Evolutionary conservation across 805 yeast species (phyloP).

Genomic region (Saccharomycopsis olivae): DNA sequence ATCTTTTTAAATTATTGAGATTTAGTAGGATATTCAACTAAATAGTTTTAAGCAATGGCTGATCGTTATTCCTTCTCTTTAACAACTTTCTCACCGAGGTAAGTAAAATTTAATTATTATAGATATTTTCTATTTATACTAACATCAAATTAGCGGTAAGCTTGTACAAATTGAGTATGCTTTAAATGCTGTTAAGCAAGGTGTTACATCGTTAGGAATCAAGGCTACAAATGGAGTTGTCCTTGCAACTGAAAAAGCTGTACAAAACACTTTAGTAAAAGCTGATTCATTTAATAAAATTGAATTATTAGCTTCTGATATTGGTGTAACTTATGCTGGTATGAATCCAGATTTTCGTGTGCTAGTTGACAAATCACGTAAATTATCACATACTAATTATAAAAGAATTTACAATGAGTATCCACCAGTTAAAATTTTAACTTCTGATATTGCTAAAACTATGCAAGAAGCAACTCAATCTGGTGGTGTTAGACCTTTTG

Average conservation of each 20-base stretch:
- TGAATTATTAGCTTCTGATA: conserved; percentile 80
- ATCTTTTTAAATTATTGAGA: too few species aligned
- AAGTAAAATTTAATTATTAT: conserved; percentile 10
- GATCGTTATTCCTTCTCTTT: conserved; percentile 96
- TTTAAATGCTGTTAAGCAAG: conserved; percentile 92
- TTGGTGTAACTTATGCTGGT: conserved; percentile 94
- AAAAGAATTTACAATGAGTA: conserved; percentile 91
- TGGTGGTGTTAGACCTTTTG: conserved; percentile 99
- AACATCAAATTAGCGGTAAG: conserved; percentile 60
- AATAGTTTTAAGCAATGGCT: too few species aligned
- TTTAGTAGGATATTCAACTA: too few species aligned
- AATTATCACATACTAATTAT: conserved; percentile 84
- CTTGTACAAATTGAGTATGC: conserved; percentile 97
- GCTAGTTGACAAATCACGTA: conserved; percentile 85
- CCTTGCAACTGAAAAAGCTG: conserved; percentile 90
- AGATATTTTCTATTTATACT: neutral
- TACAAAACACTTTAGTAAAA: conserved; percentile 67
- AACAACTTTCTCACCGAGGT: conserved; percentile 96
- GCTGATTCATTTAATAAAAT: conserved; percentile 69
- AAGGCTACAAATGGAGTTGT: conserved; percentile 93
- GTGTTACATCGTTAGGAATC: conserved; percentile 94
- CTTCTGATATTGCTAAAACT: conserved; percentile 87
- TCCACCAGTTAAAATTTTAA: conserved; percentile 92
- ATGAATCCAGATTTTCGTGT: conserved; percentile 99
- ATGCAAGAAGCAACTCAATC: conserved; percentile 99